Base-by-base conservation (phyloP, 2,329 filamentous ascomycete genomes). In the Aspergillus spinulosporus region DNA sequence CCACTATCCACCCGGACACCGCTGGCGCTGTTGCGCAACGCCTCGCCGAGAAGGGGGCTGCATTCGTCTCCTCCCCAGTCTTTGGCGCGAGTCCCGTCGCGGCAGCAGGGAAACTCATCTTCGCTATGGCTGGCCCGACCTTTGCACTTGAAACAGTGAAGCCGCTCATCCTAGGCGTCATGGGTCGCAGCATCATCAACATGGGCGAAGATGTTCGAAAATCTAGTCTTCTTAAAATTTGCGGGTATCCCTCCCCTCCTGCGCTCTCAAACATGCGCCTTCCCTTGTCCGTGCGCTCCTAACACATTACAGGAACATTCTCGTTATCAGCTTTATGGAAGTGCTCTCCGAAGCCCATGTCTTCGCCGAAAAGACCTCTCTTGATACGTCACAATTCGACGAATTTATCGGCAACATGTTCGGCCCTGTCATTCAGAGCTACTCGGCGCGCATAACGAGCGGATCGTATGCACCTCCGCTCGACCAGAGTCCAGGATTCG, bases 31-130 rank as follows among this genome's bases (percentile, higher is more conserved):
- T 71, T 0, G 57, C 72, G 1, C 47, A 54, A 0, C 65, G 64
- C 0, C 61, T 82, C 0, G 48, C 54, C 0, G 61, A 57, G 3
- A 61, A 56, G 8, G 69, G 68, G 0, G 75, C 70, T 2, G 52
- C 57, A 2, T 80, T 80, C 47, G 64, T 82, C 29, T 73, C 78
- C 0, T 70, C 73, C 0, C 80, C 80, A 0, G 80, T 82, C 0
- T 83, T 82, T 55, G 80, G 80, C 5, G 78, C 79, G 3, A 80
- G 78, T 0, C 74, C 79, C 0, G 71, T 80, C n/a, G 80, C 80
- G 0, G 72, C 70, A 0, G 65, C 76, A 12, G 80, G 78, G 0
- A 69, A 75, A 40, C 68, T 82, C 1, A 66, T 83, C n/a, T 76
- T 80, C 52, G 74, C 78, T 0, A 58, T 79, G 4, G 78, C 78